These are phyloP conservation scores for Vitellaria paradoxa DNA, from an alignment of 179 eudicot genomes.

Conservation along the genomic window DNA sequence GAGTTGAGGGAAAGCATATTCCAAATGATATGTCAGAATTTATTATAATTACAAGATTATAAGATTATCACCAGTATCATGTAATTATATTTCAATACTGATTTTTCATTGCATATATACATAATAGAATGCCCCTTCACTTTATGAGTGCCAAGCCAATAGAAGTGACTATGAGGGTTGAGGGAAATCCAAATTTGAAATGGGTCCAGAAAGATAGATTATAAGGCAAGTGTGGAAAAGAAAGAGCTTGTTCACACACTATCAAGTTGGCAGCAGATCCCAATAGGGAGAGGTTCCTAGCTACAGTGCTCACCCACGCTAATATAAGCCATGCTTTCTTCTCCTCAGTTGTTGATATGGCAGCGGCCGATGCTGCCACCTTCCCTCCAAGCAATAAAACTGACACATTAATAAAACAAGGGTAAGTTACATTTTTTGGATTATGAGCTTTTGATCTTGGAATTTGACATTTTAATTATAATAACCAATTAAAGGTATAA, in stretches of 20 bases:
- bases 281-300: slow-evolving; percentile 78
- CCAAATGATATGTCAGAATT: no score
- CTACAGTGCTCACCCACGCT: slow-evolving; percentile 97
- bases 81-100: no score
- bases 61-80: no score
- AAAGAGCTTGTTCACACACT: slow-evolving; percentile 92
- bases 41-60: no score
- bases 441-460: no score
- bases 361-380: slow-evolving; percentile 73
- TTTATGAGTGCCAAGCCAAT: slow-evolving; percentile 45
- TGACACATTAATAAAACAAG: slow-evolving; percentile 19
- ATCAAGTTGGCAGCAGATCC: slow-evolving; percentile 98
- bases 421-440: no score
- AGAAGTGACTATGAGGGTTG: slow-evolving; percentile 79
- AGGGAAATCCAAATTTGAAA: slow-evolving; percentile 88
- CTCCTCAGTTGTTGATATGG: slow-evolving; percentile 64
- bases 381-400: slow-evolving; percentile 79
- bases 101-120: no score
- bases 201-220: slow-evolving; percentile 83
- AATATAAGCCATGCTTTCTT: slow-evolving; percentile 86
- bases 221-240: slow-evolving; percentile 56
- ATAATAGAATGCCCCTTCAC: no score
- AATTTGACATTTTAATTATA: no score
- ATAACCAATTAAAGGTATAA: no score
- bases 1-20: no score